These are phyloP conservation scores for Cladobotryum protrusum DNA, from an alignment of 2,329 filamentous ascomycete genomes.

Conservation along the genomic window DNA sequence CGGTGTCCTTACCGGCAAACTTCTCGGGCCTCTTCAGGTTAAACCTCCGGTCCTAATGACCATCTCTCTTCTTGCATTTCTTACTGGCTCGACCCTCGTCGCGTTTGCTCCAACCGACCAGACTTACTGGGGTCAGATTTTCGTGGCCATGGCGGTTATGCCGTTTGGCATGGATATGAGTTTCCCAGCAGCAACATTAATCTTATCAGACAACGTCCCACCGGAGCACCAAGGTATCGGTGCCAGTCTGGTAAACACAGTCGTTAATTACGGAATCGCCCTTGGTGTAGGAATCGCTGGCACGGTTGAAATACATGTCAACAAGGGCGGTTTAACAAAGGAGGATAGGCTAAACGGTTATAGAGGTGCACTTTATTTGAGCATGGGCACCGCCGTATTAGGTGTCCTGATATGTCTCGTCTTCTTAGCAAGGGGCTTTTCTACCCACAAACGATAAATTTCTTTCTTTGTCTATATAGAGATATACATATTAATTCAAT, in stretches of 20 bases:
- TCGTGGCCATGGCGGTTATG: constrained; percentile 52
- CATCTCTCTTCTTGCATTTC: constrained; percentile 38
- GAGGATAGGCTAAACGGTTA: too few species aligned
- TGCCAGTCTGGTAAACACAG: constrained; percentile 53
- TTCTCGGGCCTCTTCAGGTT: constrained; percentile 33
- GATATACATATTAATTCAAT: too few species aligned
- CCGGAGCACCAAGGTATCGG: constrained; percentile 42
- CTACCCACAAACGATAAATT: too few species aligned
- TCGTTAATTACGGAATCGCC: constrained; percentile 64
- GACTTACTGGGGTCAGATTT: constrained; percentile 59
- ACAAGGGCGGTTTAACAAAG: too few species aligned
- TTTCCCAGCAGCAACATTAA: constrained; percentile 55
- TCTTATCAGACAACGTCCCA: constrained; percentile 48
- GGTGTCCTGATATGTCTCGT: too few species aligned
- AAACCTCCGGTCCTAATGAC: constrained; percentile 36
- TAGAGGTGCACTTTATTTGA: too few species aligned
- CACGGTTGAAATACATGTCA: constrained; percentile 46
- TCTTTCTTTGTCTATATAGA: too few species aligned
- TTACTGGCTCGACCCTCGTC: constrained; percentile 36
- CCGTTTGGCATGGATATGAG: constrained; percentile 62
- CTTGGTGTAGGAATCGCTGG: constrained; percentile 60
- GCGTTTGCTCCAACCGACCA: constrained; percentile 46
- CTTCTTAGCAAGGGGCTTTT: too few species aligned
- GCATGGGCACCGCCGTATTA: too few species aligned
- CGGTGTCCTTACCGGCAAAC: constrained; percentile 36